Evolutionary conservation across 352 stramenopile genomes (phyloP), one percentile per base, ranked within the genome.

Genomic region (Albugo laibachii): DNA sequence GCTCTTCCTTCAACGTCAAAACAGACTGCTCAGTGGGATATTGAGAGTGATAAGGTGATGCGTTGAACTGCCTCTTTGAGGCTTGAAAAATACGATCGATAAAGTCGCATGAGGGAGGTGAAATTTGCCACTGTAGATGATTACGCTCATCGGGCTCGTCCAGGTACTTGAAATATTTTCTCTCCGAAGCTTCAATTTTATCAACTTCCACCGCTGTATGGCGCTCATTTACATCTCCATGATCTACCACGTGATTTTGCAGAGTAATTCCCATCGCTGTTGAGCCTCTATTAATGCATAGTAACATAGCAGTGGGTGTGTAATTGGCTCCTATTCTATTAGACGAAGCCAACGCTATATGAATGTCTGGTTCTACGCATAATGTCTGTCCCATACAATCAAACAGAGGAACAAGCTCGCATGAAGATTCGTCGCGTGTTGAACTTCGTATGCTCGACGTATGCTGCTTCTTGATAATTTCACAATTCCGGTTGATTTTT

Each of bases 301-400:
- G 44, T 12, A 55, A 36, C 5, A 52, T 53, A 8, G 75, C 69
- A 0, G 69, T 50, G 13, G 61, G 54, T 0, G 65, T 76, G 34
- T 73, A 85, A 36, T 88, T 88, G 0, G 69, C 62, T 5, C 63
- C 76, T 27, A 88, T 85, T 5, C 76, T 69, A 38, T 88, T 84
- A 16, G 69, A 83, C 1, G 76, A 72, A 15, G 63, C 47, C 18
- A 85, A 55, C 2, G 67, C 54, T 19, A 72, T 14, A 38, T 74
- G 79, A 16, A 74, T 56, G 46, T 82, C 70, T 24, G 67, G 68
- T 41, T 88, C 76, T 3, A 85, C 73, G 40, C 70, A 83, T 10
- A 80, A 58, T 0, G 76, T 88, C 13, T 71, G 70, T 27, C 62
- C 71, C 1, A 85, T 58, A 0, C 52, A 36, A 49, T 88, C 76